Percentiles rank a stretch among this genome's conserved stretches.
Evolutionary conservation across 805 yeast genomes (phyloP).

Genomic region (Sugiyamaella valdiviana): DNA sequence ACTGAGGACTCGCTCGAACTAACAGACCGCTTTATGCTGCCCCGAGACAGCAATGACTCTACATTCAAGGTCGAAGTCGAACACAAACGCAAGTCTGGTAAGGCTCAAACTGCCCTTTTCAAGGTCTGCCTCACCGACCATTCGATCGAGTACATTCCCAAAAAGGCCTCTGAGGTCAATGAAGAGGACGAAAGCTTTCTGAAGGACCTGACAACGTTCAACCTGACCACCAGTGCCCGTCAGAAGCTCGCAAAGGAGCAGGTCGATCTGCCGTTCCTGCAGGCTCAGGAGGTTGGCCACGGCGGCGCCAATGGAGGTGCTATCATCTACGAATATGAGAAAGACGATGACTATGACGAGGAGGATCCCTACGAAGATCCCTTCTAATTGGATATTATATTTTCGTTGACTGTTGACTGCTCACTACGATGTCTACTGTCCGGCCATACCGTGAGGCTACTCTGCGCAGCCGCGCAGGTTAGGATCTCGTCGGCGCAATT

Average conservation of each 20-base stretch:
- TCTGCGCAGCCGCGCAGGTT: background rate
- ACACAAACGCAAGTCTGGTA: constrained; percentile 79
- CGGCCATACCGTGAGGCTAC: background rate
- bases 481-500: background rate
- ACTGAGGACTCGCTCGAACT: constrained; percentile 11
- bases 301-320: constrained; percentile 79
- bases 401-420: background rate
- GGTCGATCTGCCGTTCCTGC: constrained; percentile 85
- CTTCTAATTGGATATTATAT: constrained; percentile 40
- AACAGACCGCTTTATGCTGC: constrained; percentile 38
- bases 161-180: constrained; percentile 23
- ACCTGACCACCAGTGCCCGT: constrained; percentile 63
- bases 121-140: constrained; percentile 41
- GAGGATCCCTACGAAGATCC: constrained; percentile 98
- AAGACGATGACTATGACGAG: constrained; percentile 96
- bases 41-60: constrained; percentile 45
- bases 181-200: constrained; percentile 48
- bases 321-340: constrained; percentile 89
- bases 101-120: constrained; percentile 56
- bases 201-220: constrained; percentile 79
- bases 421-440: background rate
- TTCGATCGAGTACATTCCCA: constrained; percentile 38
- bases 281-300: constrained; percentile 61
- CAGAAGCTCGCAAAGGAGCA: constrained; percentile 75
- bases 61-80: constrained; percentile 47